Conservation (phyloP, 139 green algal species). For the Nannochloris sp. region DNA sequence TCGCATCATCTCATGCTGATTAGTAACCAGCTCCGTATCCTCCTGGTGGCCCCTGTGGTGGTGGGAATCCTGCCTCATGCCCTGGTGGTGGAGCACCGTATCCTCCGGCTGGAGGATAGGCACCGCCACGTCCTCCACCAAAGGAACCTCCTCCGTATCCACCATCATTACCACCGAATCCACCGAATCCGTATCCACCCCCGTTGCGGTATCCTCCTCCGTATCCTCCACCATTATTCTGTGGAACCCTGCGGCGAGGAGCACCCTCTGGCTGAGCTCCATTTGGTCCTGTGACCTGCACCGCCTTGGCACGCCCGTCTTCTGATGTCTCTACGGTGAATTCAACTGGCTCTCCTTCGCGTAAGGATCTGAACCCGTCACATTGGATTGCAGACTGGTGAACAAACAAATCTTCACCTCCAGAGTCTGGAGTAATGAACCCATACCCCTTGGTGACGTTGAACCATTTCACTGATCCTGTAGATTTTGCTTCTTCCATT, state of each 20-base stretch:
- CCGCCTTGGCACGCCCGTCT: constrained; percentile 46
- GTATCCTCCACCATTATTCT: constrained; percentile 16
- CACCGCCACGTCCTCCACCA: constrained; percentile 15
- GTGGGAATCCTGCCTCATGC: background rate
- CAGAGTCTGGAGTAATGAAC: constrained; percentile 65
- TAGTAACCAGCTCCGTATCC: background rate
- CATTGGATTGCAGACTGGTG: constrained; percentile 62
- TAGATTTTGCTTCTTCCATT: constrained; percentile 30
- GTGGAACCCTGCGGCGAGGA: constrained; percentile 22
- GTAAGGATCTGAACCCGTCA: constrained; percentile 68
- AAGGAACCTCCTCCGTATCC: constrained; percentile 16
- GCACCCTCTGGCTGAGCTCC: constrained; percentile 32
- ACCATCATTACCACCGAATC: constrained; percentile 20
- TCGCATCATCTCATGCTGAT: too few species aligned
- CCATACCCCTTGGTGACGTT: constrained; percentile 69
- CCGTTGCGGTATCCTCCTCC: constrained; percentile 7
- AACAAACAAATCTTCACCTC: constrained; percentile 64
- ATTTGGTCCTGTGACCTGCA: constrained; percentile 37
- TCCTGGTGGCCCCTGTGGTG: background rate
- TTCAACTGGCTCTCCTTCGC: constrained; percentile 64
- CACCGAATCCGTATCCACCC: constrained; percentile 10
- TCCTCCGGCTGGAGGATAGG: constrained; percentile 6
- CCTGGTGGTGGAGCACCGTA: constrained; percentile 8
- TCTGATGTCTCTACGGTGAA: constrained; percentile 53
- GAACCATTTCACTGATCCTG: constrained; percentile 77